Percentiles rank a stretch among this genome's conserved stretches.
Evolutionary conservation across 805 yeast genomes (phyloP).

Genomic region (Saccharomycodes ludwigii): DNA sequence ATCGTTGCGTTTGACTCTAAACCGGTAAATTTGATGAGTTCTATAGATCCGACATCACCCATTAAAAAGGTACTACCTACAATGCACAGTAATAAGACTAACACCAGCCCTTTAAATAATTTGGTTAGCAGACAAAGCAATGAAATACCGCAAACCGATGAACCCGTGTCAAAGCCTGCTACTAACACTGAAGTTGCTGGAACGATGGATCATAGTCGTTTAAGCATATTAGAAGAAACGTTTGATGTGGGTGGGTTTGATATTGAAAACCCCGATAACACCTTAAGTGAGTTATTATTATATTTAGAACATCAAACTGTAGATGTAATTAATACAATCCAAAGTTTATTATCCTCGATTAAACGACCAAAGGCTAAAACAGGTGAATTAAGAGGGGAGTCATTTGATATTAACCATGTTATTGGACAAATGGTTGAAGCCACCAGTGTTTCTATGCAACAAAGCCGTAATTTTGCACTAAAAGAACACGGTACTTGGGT

Average conservation of each 20-base stretch:
- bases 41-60: no score
- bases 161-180: background rate
- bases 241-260: constrained; percentile 69
- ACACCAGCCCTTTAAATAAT: background rate
- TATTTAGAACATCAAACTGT: constrained; percentile 91
- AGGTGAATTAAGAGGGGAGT: constrained; percentile 59
- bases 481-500: constrained; percentile 90
- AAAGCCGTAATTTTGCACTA: constrained; percentile 70
- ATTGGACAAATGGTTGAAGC: constrained; percentile 85
- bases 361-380: constrained; percentile 66
- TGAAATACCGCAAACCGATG: no score
- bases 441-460: constrained; percentile 77
- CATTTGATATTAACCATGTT: constrained; percentile 64
- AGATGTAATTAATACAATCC: constrained; percentile 82
- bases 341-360: constrained; percentile 63
- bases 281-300: constrained; percentile 67
- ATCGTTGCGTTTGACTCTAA: no score
- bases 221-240: constrained; percentile 14
- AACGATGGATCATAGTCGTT: background rate
- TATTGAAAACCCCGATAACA: constrained; percentile 78
- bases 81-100: background rate
- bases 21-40: no score
- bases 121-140: no score
- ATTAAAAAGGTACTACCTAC: no score
- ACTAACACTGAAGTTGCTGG: background rate